Base-by-base conservation (phyloP, 1,139 yeast genomes). In the Scheffersomyces parashehatae region DNA sequence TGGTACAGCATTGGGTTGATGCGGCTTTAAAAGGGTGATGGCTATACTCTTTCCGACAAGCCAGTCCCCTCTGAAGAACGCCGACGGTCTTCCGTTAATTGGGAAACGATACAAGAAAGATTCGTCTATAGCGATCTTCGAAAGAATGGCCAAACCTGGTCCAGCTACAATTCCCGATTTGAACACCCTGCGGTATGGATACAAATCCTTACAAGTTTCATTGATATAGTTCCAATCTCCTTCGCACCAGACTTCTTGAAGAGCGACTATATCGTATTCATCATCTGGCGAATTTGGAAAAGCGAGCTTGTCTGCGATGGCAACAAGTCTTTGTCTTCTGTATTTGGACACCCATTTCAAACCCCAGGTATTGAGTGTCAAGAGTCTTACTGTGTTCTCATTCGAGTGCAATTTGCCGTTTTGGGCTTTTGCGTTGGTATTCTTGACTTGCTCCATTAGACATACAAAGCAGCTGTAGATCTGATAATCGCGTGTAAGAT, bases 11-110 rank as follows among this genome's bases (percentile, higher is more conserved):
- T 75, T 73, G 1, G 67, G 56, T 15, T 61, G 61, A 6, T 77
- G 70, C 7, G 86, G 84, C 42, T 70, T 68, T 37, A 91, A 70
- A 11, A 85, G 65, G 0, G 96, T 87, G 2, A 90, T 83, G 0
- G 96, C 88, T 15, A 90, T 79, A 20, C 95, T 79, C 62, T 93
- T 93, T 3, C 99, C 99, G 20, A 95, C 99, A 53, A 80, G 88
- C 96, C 97, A 93, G 63, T 93, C 99, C 28, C 99, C 99, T 47
- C 98, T 70, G 68, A 81, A 86, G 50, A 95, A 85, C 0, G 99
- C 99, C 32, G 91, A 82, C 1, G 98, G 96, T 40, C 97, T 74
- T 1, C 99, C 99, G 64, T 91, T 93, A 47, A 93, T 79, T 0
- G 97, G 96, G 59, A 88, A 93, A 36, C 96, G 69, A 58, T 87